A percentile compares a stretch with the other conserved stretches of the same genome.
Evolutionary conservation across 2,329 filamentous ascomycete genomes (phyloP).

Genomic region (Zasmidium cellare): DNA sequence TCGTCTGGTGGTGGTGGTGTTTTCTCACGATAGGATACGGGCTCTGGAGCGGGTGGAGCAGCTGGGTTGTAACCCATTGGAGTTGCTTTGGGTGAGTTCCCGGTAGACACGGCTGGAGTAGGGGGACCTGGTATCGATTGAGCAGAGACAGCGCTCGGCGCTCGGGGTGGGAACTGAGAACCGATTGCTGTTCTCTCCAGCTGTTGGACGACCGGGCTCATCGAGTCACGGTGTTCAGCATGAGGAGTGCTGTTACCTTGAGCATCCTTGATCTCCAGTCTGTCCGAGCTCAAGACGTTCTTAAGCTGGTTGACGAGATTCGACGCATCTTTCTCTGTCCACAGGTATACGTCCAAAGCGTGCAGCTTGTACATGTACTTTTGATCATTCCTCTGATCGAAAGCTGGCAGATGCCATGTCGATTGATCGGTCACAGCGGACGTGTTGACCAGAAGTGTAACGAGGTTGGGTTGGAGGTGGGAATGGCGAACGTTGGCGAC

Average conservation of each 20-base stretch:
- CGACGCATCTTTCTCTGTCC: constrained; percentile 70
- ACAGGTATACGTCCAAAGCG: constrained; percentile 76
- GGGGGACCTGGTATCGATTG: constrained; percentile 34
- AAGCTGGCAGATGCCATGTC: constrained; percentile 74
- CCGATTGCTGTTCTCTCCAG: constrained; percentile 71
- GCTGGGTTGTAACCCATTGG: constrained; percentile 79
- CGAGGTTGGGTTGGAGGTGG: constrained; percentile 71
- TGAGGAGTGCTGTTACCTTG: constrained; percentile 49
- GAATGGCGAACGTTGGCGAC: constrained; percentile 65
- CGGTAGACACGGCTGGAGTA: constrained; percentile 26
- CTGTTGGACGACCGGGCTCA: constrained; percentile 72
- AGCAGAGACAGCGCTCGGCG: constrained; percentile 39
- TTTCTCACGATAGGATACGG: constrained; percentile 72
- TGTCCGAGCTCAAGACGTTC: constrained; percentile 61
- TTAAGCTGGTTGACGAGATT: constrained; percentile 69
- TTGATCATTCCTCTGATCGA: constrained; percentile 70
- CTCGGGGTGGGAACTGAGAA: constrained; percentile 51
- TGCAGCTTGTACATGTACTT: constrained; percentile 79
- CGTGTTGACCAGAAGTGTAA: constrained; percentile 64
- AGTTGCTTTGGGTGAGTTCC: constrained; percentile 38
- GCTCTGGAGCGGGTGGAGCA: constrained; percentile 72
- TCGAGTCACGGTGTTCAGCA: constrained; percentile 48
- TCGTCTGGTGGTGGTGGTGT: constrained; percentile 73
- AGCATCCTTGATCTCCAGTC: constrained; percentile 66
- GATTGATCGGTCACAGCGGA: constrained; percentile 44